Evolutionary conservation across 768 basidiomycete genomes (phyloP), one percentile per base, ranked within the genome.

Genomic region (Psilocybe subaeruginosa): DNA sequence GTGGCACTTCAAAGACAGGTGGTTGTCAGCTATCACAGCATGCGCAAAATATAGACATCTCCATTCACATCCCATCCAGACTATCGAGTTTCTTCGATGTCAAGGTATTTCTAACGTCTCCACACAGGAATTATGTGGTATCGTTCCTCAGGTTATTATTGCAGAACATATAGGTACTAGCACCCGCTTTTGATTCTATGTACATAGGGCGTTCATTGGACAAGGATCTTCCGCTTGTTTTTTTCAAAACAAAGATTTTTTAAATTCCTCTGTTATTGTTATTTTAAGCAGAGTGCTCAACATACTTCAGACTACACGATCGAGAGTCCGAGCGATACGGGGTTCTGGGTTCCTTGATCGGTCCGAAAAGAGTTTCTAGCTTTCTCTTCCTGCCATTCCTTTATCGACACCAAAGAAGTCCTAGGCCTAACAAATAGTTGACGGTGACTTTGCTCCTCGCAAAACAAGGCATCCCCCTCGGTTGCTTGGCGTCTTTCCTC

Each of bases 1-100:
- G 77, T 73, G 70, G 68, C 68, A 72, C 23, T 77, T 77, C 62
- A 65, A 58, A 16, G 70, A 73, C 8, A 62, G 66, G 45, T 77
- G 76, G 75, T 48, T 74, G 3, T 29, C 64, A 16, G 55, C 60
- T 1, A 57, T 77, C 31, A 23, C 69, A 7, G 51, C 58, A 0
- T 68, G 65, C 19, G 65, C 64, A 8, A 61, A 56, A 29, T 63
- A 52, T 8, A 63, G 74, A 8, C 60, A 57, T 12, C 30, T 30
- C 1, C 53, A 52, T 35, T 66, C 65, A 8, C 45, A 56, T 37
- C 64, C 66, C 2, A 48, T 77, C 2, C 54, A 58, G 17, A 59
- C 41, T 1, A 33, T 77, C 5, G 72, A 74, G 31, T 74, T 77
- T 53, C 61, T 63, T 14, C 62, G 67, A 41, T 75, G 73, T 48